Percentiles rank a stretch among this genome's conserved stretches.
Evolutionary conservation across 2,329 filamentous ascomycete species (phyloP).

Genomic region (Aurifilum marmelostoma): DNA sequence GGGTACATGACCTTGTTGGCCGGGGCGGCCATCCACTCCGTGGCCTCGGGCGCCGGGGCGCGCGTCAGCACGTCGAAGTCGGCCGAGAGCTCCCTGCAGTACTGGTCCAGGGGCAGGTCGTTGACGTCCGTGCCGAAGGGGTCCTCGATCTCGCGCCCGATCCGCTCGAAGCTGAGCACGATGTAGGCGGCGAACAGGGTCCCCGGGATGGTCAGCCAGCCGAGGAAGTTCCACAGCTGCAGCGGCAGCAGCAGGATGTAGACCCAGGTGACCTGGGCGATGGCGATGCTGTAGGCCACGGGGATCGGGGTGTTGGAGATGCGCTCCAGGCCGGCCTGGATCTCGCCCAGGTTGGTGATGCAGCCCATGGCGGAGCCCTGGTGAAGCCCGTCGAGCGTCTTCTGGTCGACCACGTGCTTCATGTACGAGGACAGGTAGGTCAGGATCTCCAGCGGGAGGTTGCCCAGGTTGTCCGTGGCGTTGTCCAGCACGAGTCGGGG

Average conservation of each 20-base stretch:
- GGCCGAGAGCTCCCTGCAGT: slow-evolving; percentile 6
- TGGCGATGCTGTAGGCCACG: slow-evolving; percentile 81
- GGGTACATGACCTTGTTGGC: slow-evolving; percentile 6
- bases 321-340: slow-evolving; percentile 72
- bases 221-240: slow-evolving; percentile 68
- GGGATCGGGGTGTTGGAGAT: slow-evolving; percentile 82
- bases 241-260: slow-evolving; percentile 83
- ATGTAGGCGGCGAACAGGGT: slow-evolving; percentile 76
- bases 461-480: slow-evolving; percentile 72
- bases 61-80: slow-evolving; percentile 16
- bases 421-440: slow-evolving; percentile 71
- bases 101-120: slow-evolving; percentile 7
- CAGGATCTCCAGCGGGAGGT: slow-evolving; percentile 82
- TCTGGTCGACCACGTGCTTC: slow-evolving; percentile 60
- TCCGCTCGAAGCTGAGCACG: slow-evolving; percentile 68
- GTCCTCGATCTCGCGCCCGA: slow-evolving; percentile 20
- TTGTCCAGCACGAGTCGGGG: slow-evolving; percentile 78
- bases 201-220: slow-evolving; percentile 78
- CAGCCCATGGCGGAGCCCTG: slow-evolving; percentile 54
- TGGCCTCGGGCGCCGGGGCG: slow-evolving; percentile 1
- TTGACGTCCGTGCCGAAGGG: slow-evolving; percentile 18
- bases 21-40: neutral
- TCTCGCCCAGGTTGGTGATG: slow-evolving; percentile 64
- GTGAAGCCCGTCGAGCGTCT: slow-evolving; percentile 59
- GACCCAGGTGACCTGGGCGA: slow-evolving; percentile 84